Evolutionary conservation across 2,329 filamentous ascomycete species (phyloP), one percentile per base, ranked within the genome.

Genomic region (Calonectria pseudoreteaudii): DNA sequence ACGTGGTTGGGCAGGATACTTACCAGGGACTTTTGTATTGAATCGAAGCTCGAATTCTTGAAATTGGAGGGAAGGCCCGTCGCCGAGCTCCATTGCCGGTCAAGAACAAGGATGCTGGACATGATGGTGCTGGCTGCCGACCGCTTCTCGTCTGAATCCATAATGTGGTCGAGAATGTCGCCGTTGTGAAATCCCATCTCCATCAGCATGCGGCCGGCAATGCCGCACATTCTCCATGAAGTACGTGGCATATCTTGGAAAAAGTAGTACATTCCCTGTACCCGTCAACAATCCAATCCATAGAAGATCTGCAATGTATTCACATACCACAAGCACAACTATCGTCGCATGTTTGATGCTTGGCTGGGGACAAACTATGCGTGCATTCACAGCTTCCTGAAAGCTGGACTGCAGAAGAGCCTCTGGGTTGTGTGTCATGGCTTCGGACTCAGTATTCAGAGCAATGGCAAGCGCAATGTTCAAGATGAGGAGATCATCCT

Each of bases 131-230:
- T 38, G 13, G 38, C 38, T 10, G 56, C 66, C 0, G 53, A 49
- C 10, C 38, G 66, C n/a, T 68, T 36, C 11, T 41, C 38, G 30
- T 68, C 52, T 3, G 66, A 50, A 34, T 50, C 41, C 41, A 74
- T 28, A 1, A 74, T 66, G 16, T 81, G 78, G 14, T 77, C 73
- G 0, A 75, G 76, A 2, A 81, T 77, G 1, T 80, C 79, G 18
- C 77, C 70, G n/a, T 76, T 80, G n/a, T 81, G 80, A 1, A 81
- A 72, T 0, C 80, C 80, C 4, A 81, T 79, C 34, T 81, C 80
- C 78, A 81, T 78, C 10, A 80, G 14, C 64, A 80, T 80, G 3
- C 77, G 75, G 1, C 80, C 80, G 8, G 79, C 80, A 3, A 77
- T 71, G 0, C 80, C 80, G 2, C 79, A 81, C 80, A 81, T 81